phyloP scores from a whole-genome alignment of 495 filamentous ascomycete genomes.

The Penicillium angulare region DNA sequence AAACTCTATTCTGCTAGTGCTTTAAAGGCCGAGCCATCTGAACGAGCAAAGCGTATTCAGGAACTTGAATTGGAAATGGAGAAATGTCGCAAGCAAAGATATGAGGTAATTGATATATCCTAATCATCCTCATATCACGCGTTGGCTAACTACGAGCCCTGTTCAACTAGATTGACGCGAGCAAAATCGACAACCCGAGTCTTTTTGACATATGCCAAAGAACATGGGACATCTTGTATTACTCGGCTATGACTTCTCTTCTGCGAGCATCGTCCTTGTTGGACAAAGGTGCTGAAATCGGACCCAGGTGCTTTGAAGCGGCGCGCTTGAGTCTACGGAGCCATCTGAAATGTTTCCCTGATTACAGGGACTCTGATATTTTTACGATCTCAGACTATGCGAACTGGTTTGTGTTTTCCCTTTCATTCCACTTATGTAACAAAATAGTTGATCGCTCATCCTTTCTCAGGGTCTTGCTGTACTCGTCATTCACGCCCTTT shows the following conservation, averaged over 20 bases:
- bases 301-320: conserved; percentile 15
- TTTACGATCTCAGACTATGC: conserved; percentile 19
- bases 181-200: conserved; percentile 2
- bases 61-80: conserved; percentile 3
- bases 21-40: conserved; percentile 1
- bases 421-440: too few relatives aligned
- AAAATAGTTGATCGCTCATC: too few relatives aligned
- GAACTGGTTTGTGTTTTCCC: conserved; percentile 17
- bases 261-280: conserved; percentile 11
- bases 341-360: conserved; percentile 17
- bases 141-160: conserved; percentile 6
- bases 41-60: conserved; percentile 7
- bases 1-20: conserved; percentile 16
- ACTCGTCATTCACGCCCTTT: conserved; percentile 23
- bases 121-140: not conserved
- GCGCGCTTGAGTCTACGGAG: conserved; percentile 16
- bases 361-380: conserved; percentile 4
- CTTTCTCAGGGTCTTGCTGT: conserved; percentile 17
- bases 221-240: conserved; percentile 18
- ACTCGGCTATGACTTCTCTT: conserved; percentile 14
- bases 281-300: conserved; percentile 8
- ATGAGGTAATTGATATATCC: conserved; percentile 1
- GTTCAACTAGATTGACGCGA: not conserved
- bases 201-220: conserved; percentile 5
- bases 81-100: conserved; percentile 8